phyloP scores from a whole-genome alignment of 495 filamentous ascomycete genomes.

The Cladorrhinum samala region DNA sequence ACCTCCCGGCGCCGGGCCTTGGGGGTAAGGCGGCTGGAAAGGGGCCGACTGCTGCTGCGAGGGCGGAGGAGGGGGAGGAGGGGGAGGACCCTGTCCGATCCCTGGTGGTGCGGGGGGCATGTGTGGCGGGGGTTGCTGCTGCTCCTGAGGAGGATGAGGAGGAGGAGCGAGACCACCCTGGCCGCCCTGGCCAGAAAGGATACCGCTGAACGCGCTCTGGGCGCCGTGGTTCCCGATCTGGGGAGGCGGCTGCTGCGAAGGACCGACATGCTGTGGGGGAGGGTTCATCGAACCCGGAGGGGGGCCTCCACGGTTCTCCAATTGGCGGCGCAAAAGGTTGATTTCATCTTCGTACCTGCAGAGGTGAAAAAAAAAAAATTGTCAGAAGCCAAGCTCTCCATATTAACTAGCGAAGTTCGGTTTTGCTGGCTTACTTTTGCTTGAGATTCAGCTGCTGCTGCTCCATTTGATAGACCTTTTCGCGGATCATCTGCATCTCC shows the following conservation, averaged over 20 bases:
- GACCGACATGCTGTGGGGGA: conserved; percentile 65
- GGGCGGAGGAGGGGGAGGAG: conserved; percentile 51
- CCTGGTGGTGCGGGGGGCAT: conserved; percentile 60
- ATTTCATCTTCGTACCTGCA: conserved; percentile 91
- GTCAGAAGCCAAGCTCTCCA: too few relatives aligned
- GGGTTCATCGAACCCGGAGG: conserved; percentile 57
- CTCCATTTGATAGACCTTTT: conserved; percentile 87
- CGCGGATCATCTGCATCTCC: conserved; percentile 86
- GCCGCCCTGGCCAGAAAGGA: conserved; percentile 85
- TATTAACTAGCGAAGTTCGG: background rate
- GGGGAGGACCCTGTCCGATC: conserved; percentile 50
- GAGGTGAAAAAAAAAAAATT: background rate
- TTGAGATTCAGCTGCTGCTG: conserved; percentile 81
- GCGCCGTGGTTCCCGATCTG: conserved; percentile 78
- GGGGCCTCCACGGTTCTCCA: conserved; percentile 71
- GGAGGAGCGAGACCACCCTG: conserved; percentile 84
- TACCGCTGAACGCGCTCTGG: conserved; percentile 79
- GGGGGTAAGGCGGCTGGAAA: conserved; percentile 47
- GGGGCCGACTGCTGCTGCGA: conserved; percentile 38
- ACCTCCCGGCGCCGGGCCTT: conserved; percentile 43
- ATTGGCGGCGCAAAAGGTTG: conserved; percentile 72
- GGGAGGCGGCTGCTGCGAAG: conserved; percentile 62
- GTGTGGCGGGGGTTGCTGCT: conserved; percentile 48
- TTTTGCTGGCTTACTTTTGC: conserved; percentile 61
- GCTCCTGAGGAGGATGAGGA: conserved; percentile 67